These are phyloP conservation scores for Beta macrorhiza DNA, from an alignment of 179 eudicot species.

Conservation along the genomic window DNA sequence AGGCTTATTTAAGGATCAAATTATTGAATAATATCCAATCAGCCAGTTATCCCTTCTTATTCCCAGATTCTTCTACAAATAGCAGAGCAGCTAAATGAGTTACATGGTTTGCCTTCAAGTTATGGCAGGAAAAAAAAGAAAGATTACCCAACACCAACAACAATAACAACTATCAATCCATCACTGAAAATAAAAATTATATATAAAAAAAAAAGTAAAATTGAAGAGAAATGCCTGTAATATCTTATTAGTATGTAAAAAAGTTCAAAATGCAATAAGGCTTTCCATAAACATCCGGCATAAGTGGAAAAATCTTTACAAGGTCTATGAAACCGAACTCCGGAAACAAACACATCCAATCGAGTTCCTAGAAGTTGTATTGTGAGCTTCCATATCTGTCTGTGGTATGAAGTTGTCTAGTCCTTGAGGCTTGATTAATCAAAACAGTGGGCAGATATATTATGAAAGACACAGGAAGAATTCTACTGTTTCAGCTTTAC, in stretches of 20 bases:
- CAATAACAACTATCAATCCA: too few relatives aligned
- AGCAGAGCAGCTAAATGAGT: too few relatives aligned
- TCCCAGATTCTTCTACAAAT: too few relatives aligned
- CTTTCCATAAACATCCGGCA: neutral
- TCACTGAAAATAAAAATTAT: neutral
- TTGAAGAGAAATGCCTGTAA: neutral
- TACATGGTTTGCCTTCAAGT: too few relatives aligned
- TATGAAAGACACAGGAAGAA: slow-evolving; percentile 11
- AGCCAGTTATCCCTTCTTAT: too few relatives aligned
- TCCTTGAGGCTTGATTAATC: neutral
- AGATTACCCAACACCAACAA: too few relatives aligned
- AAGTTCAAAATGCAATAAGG: slow-evolving; percentile 22
- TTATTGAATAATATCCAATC: too few relatives aligned
- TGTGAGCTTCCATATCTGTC: slow-evolving; percentile 2
- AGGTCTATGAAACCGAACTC: slow-evolving; percentile 24
- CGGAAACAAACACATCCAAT: slow-evolving; percentile 15
- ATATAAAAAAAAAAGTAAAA: too few relatives aligned
- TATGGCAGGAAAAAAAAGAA: too few relatives aligned
- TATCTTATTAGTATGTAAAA: slow-evolving; percentile 20
- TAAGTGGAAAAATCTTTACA: slow-evolving; percentile 19
- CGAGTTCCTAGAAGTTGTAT: slow-evolving; percentile 9
- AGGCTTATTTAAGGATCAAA: too few relatives aligned
- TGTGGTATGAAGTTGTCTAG: slow-evolving; percentile 17
- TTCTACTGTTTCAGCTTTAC: slow-evolving; percentile 24
- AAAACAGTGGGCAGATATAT: slow-evolving; percentile 18